phyloP scores from a whole-genome alignment of 352 stramenopile genomes.

The Aphanomyces stellatus region DNA sequence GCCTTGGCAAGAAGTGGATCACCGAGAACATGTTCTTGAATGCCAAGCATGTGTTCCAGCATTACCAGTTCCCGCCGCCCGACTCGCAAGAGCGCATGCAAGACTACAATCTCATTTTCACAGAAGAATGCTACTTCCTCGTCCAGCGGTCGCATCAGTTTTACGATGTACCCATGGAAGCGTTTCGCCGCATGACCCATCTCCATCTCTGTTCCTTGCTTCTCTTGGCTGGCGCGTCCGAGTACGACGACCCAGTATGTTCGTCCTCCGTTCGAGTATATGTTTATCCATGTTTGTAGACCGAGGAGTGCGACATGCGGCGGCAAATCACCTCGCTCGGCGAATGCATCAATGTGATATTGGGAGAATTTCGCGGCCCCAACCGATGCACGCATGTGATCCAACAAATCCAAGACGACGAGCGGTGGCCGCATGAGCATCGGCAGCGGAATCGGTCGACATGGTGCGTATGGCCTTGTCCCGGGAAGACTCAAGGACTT shows the following conservation, averaged over 20 bases:
- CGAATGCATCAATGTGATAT: not conserved
- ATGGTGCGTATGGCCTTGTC: not conserved
- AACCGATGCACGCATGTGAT: slow-evolving; percentile 3
- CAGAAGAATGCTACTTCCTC: slow-evolving; percentile 10
- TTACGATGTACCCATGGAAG: not conserved
- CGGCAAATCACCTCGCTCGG: not conserved
- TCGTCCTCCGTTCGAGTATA: no score
- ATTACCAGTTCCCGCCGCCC: not conserved
- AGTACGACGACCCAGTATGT: no score
- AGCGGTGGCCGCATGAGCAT: not conserved
- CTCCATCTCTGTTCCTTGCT: not conserved
- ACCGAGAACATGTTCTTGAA: slow-evolving; percentile 9
- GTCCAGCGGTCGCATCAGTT: not conserved
- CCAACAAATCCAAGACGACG: slow-evolving; percentile 5
- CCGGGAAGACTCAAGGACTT: not conserved
- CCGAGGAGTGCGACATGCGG: not conserved
- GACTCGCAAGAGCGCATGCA: not conserved
- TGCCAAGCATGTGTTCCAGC: not conserved
- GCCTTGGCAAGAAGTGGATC: slow-evolving; percentile 5
- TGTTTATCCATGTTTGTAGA: not conserved
- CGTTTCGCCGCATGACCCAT: not conserved
- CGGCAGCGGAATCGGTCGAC: slow-evolving; percentile 6
- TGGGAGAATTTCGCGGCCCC: not conserved
- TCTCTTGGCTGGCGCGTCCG: not conserved
- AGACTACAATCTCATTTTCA: not conserved